Base-by-base conservation (phyloP, 2,329 filamentous ascomycete species). In the Cryoendolithus antarcticus region DNA sequence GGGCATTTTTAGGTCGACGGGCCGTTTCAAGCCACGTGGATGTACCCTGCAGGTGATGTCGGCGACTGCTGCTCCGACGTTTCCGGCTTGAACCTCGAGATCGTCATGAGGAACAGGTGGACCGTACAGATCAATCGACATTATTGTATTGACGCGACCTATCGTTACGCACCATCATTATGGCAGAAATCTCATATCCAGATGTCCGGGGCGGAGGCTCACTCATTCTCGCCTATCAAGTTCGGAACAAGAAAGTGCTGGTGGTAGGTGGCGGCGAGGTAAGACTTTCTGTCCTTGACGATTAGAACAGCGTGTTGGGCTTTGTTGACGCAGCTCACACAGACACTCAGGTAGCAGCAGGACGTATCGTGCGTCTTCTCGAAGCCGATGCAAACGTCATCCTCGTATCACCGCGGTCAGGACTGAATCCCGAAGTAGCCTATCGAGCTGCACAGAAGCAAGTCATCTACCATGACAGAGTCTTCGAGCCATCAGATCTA, bases 231-330 rank as follows among this genome's bases (percentile, higher is more conserved):
- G 91, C 91, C 57, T 98, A 89, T 88, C 91, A 96, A 66, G 80
- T 94, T 54, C 82, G 78, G 57, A 80, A 80, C 61, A 95, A 93
- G 63, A 77, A 78, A 48, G 81, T 96, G 10, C 67, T 98, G n/a
- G 83, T 98, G 4, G 77, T 98, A 6, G 91, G 91, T 48, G 91
- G 91, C 52, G 91, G 91, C 61, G 89, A 96, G 72, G 89, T 93
- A 67, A 28, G 10, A 30, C 15, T 19, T 19, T 19, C 15, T 19
- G 15, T 19, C 15, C 15, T 19, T 19, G 15, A 19, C 15, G 15
- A 19, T 19, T 19, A 13, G 24, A 31, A 36, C 38, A 37, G 12
- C 35, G 39, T 19, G 15, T 19, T 19, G 15, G 15, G 15, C 15
- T 19, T 19, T 19, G 15, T 46, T 51, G 45, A 52, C 47, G 44